phyloP scores from a whole-genome alignment of 139 green algal genomes.

The Chlamydomonas eustigma region DNA sequence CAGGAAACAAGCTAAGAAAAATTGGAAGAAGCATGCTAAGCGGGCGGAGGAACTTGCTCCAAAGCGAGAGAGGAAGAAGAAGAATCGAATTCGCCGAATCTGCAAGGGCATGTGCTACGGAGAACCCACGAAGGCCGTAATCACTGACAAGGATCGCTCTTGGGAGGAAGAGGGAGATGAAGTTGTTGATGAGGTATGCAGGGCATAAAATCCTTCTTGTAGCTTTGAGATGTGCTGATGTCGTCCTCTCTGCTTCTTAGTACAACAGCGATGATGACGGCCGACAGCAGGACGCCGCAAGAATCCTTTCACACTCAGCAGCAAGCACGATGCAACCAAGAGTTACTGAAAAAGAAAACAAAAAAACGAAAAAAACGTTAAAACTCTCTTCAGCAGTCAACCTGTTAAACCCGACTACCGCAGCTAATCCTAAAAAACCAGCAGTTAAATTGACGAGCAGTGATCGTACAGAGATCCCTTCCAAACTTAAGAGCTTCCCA shows the following conservation, averaged over 20 bases:
- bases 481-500: neutral
- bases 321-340: neutral
- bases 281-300: neutral
- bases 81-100: slow-evolving; percentile 1
- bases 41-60: neutral
- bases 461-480: neutral
- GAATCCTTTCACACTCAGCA: neutral
- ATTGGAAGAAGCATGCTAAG: slow-evolving; percentile 11
- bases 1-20: slow-evolving; percentile 4
- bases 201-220: too few species aligned
- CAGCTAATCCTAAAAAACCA: neutral
- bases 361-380: neutral
- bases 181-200: neutral
- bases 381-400: slow-evolving; percentile 1
- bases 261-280: neutral
- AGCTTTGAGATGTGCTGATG: too few species aligned
- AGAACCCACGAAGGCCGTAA: neutral
- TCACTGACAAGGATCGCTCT: neutral
- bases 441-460: neutral
- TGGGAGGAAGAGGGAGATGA: too few species aligned
- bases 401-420: neutral
- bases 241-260: neutral
- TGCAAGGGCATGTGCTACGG: slow-evolving; percentile 17
- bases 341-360: neutral
- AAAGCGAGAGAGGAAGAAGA: slow-evolving; percentile 14